Conservation (phyloP, 495 filamentous ascomycete species). For the Podospora sp. region DNA sequence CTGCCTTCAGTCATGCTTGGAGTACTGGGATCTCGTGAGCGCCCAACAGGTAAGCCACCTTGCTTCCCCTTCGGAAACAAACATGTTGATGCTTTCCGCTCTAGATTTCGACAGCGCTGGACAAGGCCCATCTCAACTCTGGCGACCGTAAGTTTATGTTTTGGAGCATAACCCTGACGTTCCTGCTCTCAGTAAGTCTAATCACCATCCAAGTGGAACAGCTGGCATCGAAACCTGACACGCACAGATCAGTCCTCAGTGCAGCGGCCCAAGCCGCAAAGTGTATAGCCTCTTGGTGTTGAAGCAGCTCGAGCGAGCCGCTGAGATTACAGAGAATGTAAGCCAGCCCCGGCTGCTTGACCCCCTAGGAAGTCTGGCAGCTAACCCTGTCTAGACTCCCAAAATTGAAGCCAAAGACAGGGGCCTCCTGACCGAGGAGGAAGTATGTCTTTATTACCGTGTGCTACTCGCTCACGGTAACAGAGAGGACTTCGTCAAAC, state of each 20-base stretch:
- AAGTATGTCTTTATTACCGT: slow-evolving; percentile 38
- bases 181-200: slow-evolving; percentile 47
- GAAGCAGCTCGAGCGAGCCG: slow-evolving; percentile 47
- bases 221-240: slow-evolving; percentile 28
- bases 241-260: slow-evolving; percentile 38
- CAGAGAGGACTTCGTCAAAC: slow-evolving; percentile 34
- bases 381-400: slow-evolving; percentile 17
- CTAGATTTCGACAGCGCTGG: slow-evolving; percentile 49
- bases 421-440: slow-evolving; percentile 39
- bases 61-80: neutral
- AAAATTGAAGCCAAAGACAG: slow-evolving; percentile 33
- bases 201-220: neutral
- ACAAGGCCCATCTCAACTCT: slow-evolving; percentile 42
- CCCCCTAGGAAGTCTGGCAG: neutral
- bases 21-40: slow-evolving; percentile 50
- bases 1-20: slow-evolving; percentile 48
- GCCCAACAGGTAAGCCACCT: slow-evolving; percentile 45
- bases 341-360: neutral
- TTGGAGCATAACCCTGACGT: slow-evolving; percentile 47
- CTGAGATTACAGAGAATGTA: slow-evolving; percentile 44
- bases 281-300: slow-evolving; percentile 45
- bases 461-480: slow-evolving; percentile 34
- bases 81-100: neutral
- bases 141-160: slow-evolving; percentile 46
- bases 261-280: slow-evolving; percentile 40